phyloP scores from a whole-genome alignment of 345 rosid genomes.

The Barbarea vulgaris region DNA sequence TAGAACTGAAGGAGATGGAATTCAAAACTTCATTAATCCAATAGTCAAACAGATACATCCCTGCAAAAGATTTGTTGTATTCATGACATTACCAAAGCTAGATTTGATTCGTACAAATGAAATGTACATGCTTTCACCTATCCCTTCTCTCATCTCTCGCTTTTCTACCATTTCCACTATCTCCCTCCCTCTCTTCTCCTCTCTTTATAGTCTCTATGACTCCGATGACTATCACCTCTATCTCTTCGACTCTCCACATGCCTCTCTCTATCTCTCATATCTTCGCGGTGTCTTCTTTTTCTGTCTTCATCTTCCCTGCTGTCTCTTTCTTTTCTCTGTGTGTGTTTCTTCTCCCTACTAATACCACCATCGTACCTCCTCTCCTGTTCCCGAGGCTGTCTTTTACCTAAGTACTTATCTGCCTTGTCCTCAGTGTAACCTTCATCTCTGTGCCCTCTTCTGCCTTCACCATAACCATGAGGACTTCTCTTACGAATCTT shows the following conservation, averaged over 20 bases:
- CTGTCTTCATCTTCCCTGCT: no score
- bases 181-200: slow-evolving; percentile 33
- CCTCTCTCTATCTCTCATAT: slow-evolving; percentile 14
- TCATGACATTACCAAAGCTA: background rate
- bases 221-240: slow-evolving; percentile 14
- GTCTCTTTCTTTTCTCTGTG: no score
- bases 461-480: slow-evolving; percentile 37
- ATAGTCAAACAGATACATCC: background rate
- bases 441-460: slow-evolving; percentile 36
- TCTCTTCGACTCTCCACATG: slow-evolving; percentile 28
- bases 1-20: background rate
- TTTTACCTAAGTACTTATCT: slow-evolving; percentile 33
- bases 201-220: slow-evolving; percentile 33
- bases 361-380: no score
- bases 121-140: slow-evolving; percentile 7
- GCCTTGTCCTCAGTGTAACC: slow-evolving; percentile 36
- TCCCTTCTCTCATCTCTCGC: background rate
- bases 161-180: background rate
- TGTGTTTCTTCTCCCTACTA: background rate
- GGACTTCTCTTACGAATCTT: slow-evolving; percentile 44
- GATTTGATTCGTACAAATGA: background rate
- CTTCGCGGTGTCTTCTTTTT: no score
- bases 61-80: slow-evolving; percentile 9
- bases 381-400: slow-evolving; percentile 30
- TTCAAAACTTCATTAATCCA: background rate